Conservation (phyloP, 768 basidiomycete species). For the Mrakia frigida region DNA sequence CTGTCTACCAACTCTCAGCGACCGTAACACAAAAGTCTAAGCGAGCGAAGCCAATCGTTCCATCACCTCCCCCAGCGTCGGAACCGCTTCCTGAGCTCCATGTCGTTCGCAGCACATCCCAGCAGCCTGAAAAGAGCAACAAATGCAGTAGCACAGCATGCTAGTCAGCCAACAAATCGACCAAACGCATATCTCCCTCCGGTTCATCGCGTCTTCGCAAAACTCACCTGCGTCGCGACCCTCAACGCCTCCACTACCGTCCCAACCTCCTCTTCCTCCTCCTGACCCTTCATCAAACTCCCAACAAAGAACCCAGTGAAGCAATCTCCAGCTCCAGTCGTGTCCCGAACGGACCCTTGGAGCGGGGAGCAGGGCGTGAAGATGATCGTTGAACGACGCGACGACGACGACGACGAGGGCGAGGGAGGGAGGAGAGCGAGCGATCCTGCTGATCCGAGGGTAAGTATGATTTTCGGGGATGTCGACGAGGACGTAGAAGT, state of each 20-base stretch:
- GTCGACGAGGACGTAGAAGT: not conserved
- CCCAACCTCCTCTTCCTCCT: not conserved
- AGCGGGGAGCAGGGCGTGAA: slow-evolving; percentile 31
- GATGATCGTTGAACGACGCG: slow-evolving; percentile 27
- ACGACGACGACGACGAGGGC: not conserved
- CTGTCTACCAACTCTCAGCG: too few relatives aligned
- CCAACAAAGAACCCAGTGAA: slow-evolving; percentile 37
- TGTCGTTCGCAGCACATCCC: slow-evolving; percentile 38
- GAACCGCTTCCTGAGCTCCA: slow-evolving; percentile 42
- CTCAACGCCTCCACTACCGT: not conserved
- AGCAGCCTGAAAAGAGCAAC: slow-evolving; percentile 34
- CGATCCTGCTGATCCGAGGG: slow-evolving; percentile 40
- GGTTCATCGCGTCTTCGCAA: too few relatives aligned
- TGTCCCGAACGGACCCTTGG: slow-evolving; percentile 32
- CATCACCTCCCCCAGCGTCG: slow-evolving; percentile 34
- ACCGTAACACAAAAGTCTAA: not conserved
- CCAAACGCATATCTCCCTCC: too few relatives aligned
- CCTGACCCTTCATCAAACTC: not conserved
- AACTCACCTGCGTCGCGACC: slow-evolving; percentile 25
- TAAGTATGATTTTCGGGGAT: slow-evolving; percentile 38
- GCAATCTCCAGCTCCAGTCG: slow-evolving; percentile 42
- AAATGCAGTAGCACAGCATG: not conserved
- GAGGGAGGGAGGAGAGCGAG: slow-evolving; percentile 33
- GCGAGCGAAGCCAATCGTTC: not conserved
- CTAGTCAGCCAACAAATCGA: not conserved